Evolutionary conservation across 306 rosid species (phyloP), one percentile per base, ranked within the genome.

Genomic region (Adenanthera pavonina): DNA sequence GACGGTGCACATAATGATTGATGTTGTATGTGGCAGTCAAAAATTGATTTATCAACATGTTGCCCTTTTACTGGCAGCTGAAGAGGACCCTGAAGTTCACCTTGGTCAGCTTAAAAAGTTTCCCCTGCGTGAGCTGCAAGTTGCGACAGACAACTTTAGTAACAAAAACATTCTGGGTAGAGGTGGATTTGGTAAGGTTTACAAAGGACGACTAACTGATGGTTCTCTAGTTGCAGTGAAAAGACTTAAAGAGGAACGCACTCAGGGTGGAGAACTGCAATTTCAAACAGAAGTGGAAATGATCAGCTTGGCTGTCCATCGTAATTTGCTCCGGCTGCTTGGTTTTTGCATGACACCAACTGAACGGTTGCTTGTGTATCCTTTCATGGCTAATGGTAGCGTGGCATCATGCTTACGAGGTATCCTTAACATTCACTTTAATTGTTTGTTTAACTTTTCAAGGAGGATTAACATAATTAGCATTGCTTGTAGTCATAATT

Each of bases 321-420:
- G 59, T 53, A 78, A 83, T 83, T 67, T 83, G 73, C 83, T 83
- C 38, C 83, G 80, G 57, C 80, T 83, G 57, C 65, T 1, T 54
- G 86, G 86, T 11, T 83, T 83, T 38, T 83, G 86, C 77, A 66
- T 56, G 68, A 78, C 86, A 15, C 47, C 73, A 20, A 78, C 83
- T 35, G 86, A 83, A 67, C 66, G 83, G 33, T 73, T 83, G 80
- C 59, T 53, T 16, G 59, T 53, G 59, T 53, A 53, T 53, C 59
- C 62, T 56, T 19, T 7, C 33, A 56, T 83, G 86, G 7, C 2
- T 15, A 83, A 83, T 15, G 86, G 83, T 33, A 79, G 79, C 25
- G 79, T 75, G 65, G 77, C 77, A 52, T 73, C 77, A 35, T 73
- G 77, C 17, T 53, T 73, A 53, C 77, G 49, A 73, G 77, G 77